Base-by-base conservation (phyloP, 2,329 filamentous ascomycete species). In the Sporothrix pseudoabietina region DNA sequence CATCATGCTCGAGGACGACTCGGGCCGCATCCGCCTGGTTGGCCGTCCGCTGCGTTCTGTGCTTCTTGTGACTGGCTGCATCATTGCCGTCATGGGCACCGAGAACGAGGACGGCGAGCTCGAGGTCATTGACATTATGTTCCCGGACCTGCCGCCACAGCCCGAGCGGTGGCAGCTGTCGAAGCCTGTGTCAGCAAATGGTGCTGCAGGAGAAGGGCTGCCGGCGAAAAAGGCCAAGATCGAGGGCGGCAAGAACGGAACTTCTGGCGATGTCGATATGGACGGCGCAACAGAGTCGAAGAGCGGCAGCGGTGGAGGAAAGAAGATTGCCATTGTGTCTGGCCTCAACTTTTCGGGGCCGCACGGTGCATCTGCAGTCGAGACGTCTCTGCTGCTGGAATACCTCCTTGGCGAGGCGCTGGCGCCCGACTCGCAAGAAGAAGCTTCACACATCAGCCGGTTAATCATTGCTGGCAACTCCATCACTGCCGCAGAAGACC, bases 391-490 rank as follows among this genome's bases (percentile, higher is more conserved):
- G 1, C 86, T 99, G 7, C 86, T 91, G 14, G 95, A 99, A 80
- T 98, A 91, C 79, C 88, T 99, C 6, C 88, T 97, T 3, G 96
- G 96, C 73, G 95, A 98, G 82, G 87, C 90, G 0, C 83, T 92
- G 4, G 88, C 89, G 22, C 84, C 88, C 0, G 81, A 82, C 0
- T 85, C 87, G 0, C 92, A 94, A 78, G 81, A 84, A 22, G 84
- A 86, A 39, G 83, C 90, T 2, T 85, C 90, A 0, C 87, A 87
- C 16, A 97, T 99, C 76, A 93, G 91, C 74, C 89, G 95, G 19
- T 87, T 99, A 26, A 89, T 99, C 76, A 93, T 99, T 77, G 95
- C 94, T 0, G 96, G 96, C 55, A 95, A 98, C 82, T 97, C 94
- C 1, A 89, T 98, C 69, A 80, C 82, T 2, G 79, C 81, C 2